A percentile compares a stretch with the other conserved stretches of the same genome.
These are phyloP conservation scores for Collybia nuda DNA, from an alignment of 768 basidiomycete genomes.

Conservation along the genomic window DNA sequence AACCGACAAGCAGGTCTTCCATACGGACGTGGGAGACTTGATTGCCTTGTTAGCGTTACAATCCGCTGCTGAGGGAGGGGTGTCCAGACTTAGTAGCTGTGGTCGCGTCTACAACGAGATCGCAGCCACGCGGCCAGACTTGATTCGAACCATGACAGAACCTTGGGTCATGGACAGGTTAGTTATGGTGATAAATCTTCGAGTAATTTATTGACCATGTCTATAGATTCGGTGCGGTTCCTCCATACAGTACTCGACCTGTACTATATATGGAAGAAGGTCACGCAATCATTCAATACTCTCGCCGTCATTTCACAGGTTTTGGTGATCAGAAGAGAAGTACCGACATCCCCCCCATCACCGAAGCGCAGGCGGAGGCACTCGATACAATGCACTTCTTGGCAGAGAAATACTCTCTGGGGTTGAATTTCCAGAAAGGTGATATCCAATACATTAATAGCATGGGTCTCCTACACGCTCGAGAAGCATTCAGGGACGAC, in stretches of 20 bases:
- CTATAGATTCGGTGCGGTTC: conserved; percentile 35
- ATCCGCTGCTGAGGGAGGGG: conserved; percentile 41
- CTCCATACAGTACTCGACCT: conserved; percentile 35
- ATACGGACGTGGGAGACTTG: conserved; percentile 46
- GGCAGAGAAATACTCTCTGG: conserved; percentile 41
- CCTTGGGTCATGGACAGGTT: conserved; percentile 46
- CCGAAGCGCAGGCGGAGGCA: conserved; percentile 49
- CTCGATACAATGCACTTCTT: conserved; percentile 44
- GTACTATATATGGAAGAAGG: conserved; percentile 38
- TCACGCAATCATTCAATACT: conserved; percentile 44
- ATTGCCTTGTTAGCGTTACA: conserved; percentile 43
- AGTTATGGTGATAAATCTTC: background rate
- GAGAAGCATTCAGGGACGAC: conserved; percentile 43
- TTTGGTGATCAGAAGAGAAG: conserved; percentile 33
- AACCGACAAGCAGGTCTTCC: conserved; percentile 51
- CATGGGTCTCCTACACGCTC: conserved; percentile 40
- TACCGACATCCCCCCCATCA: conserved; percentile 42
- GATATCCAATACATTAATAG: conserved; percentile 52
- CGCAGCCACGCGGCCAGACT: conserved; percentile 43
- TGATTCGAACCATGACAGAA: conserved; percentile 37
- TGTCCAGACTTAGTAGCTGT: conserved; percentile 42
- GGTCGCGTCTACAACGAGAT: conserved; percentile 46
- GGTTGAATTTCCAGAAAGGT: conserved; percentile 46
- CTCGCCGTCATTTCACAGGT: conserved; percentile 44
- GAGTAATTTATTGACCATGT: background rate